Base-by-base conservation (phyloP, 306 rosid species). In the Cicer pinnatifidum region DNA sequence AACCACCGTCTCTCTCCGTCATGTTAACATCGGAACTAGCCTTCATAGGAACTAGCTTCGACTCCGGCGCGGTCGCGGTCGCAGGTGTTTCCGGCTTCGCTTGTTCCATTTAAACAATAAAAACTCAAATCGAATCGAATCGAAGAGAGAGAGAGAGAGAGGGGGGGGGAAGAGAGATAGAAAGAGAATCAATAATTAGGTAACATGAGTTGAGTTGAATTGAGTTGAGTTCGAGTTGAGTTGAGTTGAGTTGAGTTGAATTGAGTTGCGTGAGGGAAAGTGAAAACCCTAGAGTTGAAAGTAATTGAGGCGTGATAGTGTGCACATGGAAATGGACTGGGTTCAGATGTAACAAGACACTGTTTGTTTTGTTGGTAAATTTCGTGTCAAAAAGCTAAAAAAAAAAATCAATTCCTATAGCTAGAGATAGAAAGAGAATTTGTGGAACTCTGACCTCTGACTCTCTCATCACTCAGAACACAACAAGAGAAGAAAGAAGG, bases 261-360 rank as follows among this genome's bases (percentile, higher is more conserved):
- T 61, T 69, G 10, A 59, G 58, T 9, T 35, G 43, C 12, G 15
- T 75, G 76, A 53, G 45, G 37, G 9, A 58, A 75, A 79, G 80
- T 6, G 86, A 85, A 76, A 75, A 75, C 17, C 17, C 17, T 16
- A 16, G 82, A 51, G 67, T 33, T 52, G 28, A 60, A 39, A 82
- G 37, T 61, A 47, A 73, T 35, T 61, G 69, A 40, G 71, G 61
- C 37, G 77, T 52, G 82, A 59, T 56, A 74, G 66, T 38, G 16
- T 69, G 60, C 75, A 78, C 73, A 71, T 44, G 83, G 15, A 63
- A 75, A 38, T 65, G 73, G 81, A 84, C 81, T 75, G 76, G 74
- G 73, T 51, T 71, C 45, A 75, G 85, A 84, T 81, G 87, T 58
- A 86, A 85, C 81, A 35, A 75, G 75, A 61, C 83, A 82, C 10